Base-by-base conservation (phyloP, 345 rosid species). In the Barbarea vulgaris region DNA sequence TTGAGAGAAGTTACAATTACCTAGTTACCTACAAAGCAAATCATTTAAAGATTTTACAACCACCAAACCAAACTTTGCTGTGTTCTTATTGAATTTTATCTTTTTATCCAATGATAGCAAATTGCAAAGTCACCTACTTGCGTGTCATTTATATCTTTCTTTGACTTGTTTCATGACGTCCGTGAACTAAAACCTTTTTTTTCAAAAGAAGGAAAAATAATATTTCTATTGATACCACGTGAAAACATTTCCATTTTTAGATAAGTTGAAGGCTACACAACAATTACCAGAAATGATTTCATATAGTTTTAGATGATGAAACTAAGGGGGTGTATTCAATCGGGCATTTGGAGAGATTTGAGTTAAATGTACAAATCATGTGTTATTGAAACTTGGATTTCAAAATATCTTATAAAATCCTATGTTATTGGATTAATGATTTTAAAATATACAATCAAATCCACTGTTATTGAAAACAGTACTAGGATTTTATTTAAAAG, bases 91-190 rank as follows among this genome's bases (percentile, higher is more conserved):
- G 57, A 25, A 4, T 68, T 67, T 31, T 75, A n/a, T 31, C 54
- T 62, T 7, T 76, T 69, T 70, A 76, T 69, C 70, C 51, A 69
- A 54, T 37, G 27, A 60, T 5, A 68, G 5, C 53, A 33, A 52
- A 30, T 56, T 68, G 64, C 34, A 30, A 21, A 52, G 70, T 62
- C 70, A 76, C n/a, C 75, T 33, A 70, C 59, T 76, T 69, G 80
- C 80, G 75, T 76, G 80, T 69, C 75, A 44, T 34, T 76, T 53
- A 6, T 62, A 13, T 69, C 69, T 68, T 42, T 62, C 50, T 62
- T 69, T 42, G 17, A 30, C 28, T 68, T 51, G 15, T 51, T 4
- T 33, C 74, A 30, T 69, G 70, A 62, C 70, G 6, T 69, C 70
- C 57, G 64, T 69, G 70, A 69, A 17, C 8, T 46, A 12, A 7